phyloP scores from a whole-genome alignment of 768 basidiomycete species.

The Psilocybe cubensis region DNA sequence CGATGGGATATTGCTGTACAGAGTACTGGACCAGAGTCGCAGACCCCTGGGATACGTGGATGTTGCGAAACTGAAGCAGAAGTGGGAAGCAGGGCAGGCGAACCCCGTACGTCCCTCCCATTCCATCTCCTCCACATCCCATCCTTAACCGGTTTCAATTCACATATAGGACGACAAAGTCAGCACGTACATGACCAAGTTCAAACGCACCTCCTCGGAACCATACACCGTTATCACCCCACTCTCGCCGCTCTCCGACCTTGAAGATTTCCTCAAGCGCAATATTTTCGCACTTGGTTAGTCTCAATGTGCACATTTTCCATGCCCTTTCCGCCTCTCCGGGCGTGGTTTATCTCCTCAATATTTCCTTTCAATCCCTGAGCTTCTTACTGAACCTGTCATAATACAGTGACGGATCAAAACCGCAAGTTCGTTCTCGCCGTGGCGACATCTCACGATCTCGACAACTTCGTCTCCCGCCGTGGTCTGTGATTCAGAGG shows the following conservation, averaged over 20 bases:
- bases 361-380: background rate
- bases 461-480: conserved; percentile 63
- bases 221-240: conserved; percentile 86
- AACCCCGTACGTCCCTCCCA: conserved; percentile 53
- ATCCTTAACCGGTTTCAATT: too few species aligned
- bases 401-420: conserved; percentile 75
- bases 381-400: conserved; percentile 4
- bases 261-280: conserved; percentile 76
- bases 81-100: conserved; percentile 77
- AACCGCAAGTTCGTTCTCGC: conserved; percentile 83
- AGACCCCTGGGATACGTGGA: conserved; percentile 87
- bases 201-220: conserved; percentile 63
- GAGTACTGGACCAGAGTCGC: conserved; percentile 74
- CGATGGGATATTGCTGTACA: conserved; percentile 30
- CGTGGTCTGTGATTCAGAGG: conserved; percentile 41
- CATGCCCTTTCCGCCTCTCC: background rate
- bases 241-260: conserved; percentile 72
- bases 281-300: conserved; percentile 80
- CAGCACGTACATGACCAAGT: conserved; percentile 69
- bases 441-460: conserved; percentile 77
- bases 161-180: conserved; percentile 68
- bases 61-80: conserved; percentile 70
- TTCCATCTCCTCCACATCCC: background rate
- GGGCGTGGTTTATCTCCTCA: background rate
- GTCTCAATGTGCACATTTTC: conserved; percentile 12